These are phyloP conservation scores for Cucurbitaria berberidis DNA, from an alignment of 2,329 filamentous ascomycete genomes.

Conservation along the genomic window DNA sequence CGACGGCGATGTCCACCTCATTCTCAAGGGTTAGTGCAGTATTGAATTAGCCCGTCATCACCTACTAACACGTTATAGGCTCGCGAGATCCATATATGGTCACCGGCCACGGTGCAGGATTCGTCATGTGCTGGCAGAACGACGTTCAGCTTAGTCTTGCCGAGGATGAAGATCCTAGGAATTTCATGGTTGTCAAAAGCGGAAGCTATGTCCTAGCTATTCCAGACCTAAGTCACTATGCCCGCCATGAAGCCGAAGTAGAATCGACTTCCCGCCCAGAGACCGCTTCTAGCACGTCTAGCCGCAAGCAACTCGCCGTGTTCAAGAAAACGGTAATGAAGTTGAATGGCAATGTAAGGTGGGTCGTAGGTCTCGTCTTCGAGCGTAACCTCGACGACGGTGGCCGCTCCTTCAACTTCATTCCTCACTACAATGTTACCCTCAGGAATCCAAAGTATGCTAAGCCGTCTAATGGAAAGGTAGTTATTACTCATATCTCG, in stretches of 20 bases:
- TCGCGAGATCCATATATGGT: conserved; percentile 92
- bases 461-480: conserved; percentile 60
- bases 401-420: conserved; percentile 83
- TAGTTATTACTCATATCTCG: conserved; percentile 8
- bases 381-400: conserved; percentile 79
- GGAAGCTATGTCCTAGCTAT: conserved; percentile 94
- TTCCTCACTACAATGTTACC: conserved; percentile 88
- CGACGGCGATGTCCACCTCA: conserved; percentile 92
- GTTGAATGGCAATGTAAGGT: conserved; percentile 92
- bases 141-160: conserved; percentile 89
- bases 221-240: conserved; percentile 90
- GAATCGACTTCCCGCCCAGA: conserved; percentile 63
- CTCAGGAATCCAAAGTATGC: conserved; percentile 81
- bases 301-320: conserved; percentile 73
- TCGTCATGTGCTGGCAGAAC: conserved; percentile 98
- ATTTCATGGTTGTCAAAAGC: conserved; percentile 95
- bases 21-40: conserved; percentile 73
- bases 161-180: conserved; percentile 82
- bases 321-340: conserved; percentile 99
- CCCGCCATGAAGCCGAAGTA: conserved; percentile 66
- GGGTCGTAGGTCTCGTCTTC: conserved; percentile 89
- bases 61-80: conserved; percentile 48
- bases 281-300: conserved; percentile 64
- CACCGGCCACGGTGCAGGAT: conserved; percentile 89
- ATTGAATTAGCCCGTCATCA: background rate